phyloP scores from a whole-genome alignment of 345 rosid species.

The Streptanthus diversifolius region DNA sequence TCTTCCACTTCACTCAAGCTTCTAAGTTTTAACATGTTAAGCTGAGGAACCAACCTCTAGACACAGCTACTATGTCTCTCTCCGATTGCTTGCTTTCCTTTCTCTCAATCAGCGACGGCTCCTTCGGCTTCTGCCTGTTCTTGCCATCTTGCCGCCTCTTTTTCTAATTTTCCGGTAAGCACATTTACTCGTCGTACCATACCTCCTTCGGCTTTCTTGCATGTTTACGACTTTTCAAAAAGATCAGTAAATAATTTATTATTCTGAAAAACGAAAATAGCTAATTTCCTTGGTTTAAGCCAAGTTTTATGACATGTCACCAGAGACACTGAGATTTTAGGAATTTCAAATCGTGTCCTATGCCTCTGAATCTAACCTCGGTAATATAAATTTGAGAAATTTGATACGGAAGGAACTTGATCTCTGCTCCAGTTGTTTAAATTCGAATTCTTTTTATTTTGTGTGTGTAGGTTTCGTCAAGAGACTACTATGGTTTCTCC shows the following conservation, averaged over 20 bases:
- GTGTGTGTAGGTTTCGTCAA: constrained; percentile 37
- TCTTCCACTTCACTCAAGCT: constrained; percentile 1
- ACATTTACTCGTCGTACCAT: neutral
- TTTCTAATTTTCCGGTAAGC: constrained; percentile 19
- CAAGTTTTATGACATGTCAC: neutral
- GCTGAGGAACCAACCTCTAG: neutral
- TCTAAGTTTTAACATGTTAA: neutral
- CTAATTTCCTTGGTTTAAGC: neutral
- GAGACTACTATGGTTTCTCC: constrained; percentile 18
- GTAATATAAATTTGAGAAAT: neutral
- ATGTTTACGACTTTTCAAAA: neutral
- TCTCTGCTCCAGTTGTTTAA: constrained; percentile 3
- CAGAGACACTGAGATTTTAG: neutral
- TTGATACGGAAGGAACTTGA: neutral
- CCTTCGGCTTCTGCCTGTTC: constrained; percentile 8
- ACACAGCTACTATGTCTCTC: constrained; percentile 8
- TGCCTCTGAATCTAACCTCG: neutral
- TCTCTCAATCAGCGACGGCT: constrained; percentile 20
- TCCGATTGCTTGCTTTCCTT: constrained; percentile 17
- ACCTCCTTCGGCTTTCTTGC: neutral
- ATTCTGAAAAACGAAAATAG: neutral
- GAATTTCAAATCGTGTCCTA: neutral
- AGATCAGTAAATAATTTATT: neutral
- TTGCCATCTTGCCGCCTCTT: constrained; percentile 11
- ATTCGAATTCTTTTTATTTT: neutral